Conservation (phyloP, 208 protist species). For the Perkinsela sp. region DNA sequence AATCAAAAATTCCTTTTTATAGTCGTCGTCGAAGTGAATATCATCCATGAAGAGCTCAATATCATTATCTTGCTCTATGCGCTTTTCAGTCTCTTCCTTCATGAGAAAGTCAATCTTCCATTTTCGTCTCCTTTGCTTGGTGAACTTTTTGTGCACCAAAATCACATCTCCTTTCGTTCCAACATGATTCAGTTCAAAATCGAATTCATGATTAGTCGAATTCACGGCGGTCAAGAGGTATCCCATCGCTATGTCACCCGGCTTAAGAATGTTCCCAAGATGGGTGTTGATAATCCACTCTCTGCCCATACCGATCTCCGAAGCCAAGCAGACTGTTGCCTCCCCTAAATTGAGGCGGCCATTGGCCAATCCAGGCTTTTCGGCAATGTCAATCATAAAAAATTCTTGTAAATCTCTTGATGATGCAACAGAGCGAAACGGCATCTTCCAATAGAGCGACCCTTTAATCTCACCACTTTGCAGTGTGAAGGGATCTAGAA, state of each 20-base stretch:
- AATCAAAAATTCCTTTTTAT: slow-evolving; percentile 3
- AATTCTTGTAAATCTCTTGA: slow-evolving; percentile 66
- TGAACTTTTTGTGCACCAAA: slow-evolving; percentile 72
- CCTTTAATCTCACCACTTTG: slow-evolving; percentile 61
- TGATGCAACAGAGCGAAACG: slow-evolving; percentile 54
- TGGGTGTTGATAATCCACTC: slow-evolving; percentile 70
- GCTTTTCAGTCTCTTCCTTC: slow-evolving; percentile 1
- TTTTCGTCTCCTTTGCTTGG: slow-evolving; percentile 15
- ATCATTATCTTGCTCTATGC: slow-evolving; percentile 1
- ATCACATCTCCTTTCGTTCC: slow-evolving; percentile 61
- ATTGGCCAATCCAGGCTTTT: slow-evolving; percentile 32
- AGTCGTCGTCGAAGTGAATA: slow-evolving; percentile 1
- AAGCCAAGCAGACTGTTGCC: slow-evolving; percentile 69
- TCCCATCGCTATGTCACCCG: slow-evolving; percentile 74
- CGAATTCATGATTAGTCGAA: slow-evolving; percentile 65
- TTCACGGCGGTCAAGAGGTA: slow-evolving; percentile 61
- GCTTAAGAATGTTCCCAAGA: slow-evolving; percentile 64
- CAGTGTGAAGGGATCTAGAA: slow-evolving; percentile 82
- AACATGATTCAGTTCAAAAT: slow-evolving; percentile 23
- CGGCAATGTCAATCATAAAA: slow-evolving; percentile 74
- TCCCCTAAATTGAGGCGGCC: slow-evolving; percentile 61
- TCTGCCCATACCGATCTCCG: slow-evolving; percentile 78
- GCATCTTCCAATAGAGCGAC: slow-evolving; percentile 68
- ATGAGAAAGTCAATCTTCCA: slow-evolving; percentile 3
- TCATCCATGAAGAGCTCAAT: slow-evolving; percentile 3